Base-by-base conservation (phyloP, 1,284 basidiomycete species). In the Cystobasidium sp. region DNA sequence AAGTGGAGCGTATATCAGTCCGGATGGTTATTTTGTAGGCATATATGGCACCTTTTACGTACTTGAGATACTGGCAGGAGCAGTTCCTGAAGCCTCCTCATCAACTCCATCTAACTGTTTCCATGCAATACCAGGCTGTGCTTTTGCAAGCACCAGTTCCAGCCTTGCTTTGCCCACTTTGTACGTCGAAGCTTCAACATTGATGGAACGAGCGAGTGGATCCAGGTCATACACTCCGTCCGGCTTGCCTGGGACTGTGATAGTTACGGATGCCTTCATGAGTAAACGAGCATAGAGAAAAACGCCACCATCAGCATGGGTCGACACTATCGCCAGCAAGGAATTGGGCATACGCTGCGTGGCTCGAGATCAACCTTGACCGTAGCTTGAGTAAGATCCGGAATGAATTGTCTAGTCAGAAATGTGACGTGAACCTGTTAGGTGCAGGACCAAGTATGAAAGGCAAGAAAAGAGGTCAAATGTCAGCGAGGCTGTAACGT, bases 101-200 rank as follows among this genome's bases (percentile, higher is more conserved):
- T 81, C 83, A 76, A 91, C 90, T 24, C 91, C 90, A 66, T 89
- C 84, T 31, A 94, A 84, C n/a, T 83, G 83, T 12, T 88, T 88
- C 94, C 94, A 97, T 75, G 91, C 81, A 56, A 81, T 83, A 4
- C 88, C 89, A 16, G 81, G 82, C 0, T 83, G 85, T 74, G 85
- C 83, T 83, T 94, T 94, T 44, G 80, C 83, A 31, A 93, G 84
- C 22, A 86, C 86, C 64, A 91, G 82, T 81, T 93, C 93, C 64
- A 95, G 86, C 82, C 97, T 97, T 77, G 93, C 88, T 78, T 90
- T 90, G 12, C 92, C 87, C 16, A 94, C 88, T 3, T 88, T 87
- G 82, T 85, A 90, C 24, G 86, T 85, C 78, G 88, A 88, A 75
- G 85, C 84, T 22, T 85, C 84, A 0, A 89, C 84, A 79, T 90